These are phyloP conservation scores for Plectosphaerella cucumerina DNA, from an alignment of 2,329 filamentous ascomycete species.

Conservation along the genomic window DNA sequence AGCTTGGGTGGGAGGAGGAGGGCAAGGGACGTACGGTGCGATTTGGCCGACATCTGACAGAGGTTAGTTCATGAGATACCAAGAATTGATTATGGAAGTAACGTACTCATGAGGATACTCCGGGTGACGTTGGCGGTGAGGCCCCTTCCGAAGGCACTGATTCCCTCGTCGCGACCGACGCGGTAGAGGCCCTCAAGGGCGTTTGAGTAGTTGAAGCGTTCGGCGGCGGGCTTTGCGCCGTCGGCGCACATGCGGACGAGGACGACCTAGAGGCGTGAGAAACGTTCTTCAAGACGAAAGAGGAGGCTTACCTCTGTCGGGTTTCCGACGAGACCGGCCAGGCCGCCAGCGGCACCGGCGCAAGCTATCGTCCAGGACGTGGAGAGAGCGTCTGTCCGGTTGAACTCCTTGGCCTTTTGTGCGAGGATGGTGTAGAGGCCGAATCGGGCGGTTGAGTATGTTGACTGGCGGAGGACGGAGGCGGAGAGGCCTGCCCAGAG, in stretches of 20 bases:
- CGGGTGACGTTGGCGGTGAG: conserved; percentile 34
- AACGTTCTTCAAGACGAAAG: background rate
- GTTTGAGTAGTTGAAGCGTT: conserved; percentile 34
- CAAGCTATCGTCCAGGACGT: conserved; percentile 29
- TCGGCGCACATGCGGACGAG: conserved; percentile 42
- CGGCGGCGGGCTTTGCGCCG: conserved; percentile 29
- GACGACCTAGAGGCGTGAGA: conserved; percentile 20
- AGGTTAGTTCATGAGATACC: conserved; percentile 11
- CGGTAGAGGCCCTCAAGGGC: conserved; percentile 27
- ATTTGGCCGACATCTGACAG: conserved; percentile 37
- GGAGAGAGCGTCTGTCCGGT: conserved; percentile 24
- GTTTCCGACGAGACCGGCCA: conserved; percentile 40
- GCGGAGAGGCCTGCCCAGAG: conserved; percentile 39
- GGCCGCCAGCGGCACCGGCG: conserved; percentile 33
- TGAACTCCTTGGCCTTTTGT: conserved; percentile 18
- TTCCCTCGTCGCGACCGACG: conserved; percentile 32
- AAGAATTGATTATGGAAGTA: conserved; percentile 4
- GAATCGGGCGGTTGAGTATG: conserved; percentile 40
- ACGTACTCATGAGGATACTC: conserved; percentile 40
- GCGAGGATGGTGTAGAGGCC: conserved; percentile 34
- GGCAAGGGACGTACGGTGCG: conserved; percentile 27
- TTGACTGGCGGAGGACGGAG: conserved; percentile 37
- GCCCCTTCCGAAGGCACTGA: conserved; percentile 31
- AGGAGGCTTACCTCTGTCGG: conserved; percentile 29
- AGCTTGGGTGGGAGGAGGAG: background rate